These are phyloP conservation scores for Plasmodium ovale DNA, from an alignment of 169 alveolate species.

Conservation along the genomic window DNA sequence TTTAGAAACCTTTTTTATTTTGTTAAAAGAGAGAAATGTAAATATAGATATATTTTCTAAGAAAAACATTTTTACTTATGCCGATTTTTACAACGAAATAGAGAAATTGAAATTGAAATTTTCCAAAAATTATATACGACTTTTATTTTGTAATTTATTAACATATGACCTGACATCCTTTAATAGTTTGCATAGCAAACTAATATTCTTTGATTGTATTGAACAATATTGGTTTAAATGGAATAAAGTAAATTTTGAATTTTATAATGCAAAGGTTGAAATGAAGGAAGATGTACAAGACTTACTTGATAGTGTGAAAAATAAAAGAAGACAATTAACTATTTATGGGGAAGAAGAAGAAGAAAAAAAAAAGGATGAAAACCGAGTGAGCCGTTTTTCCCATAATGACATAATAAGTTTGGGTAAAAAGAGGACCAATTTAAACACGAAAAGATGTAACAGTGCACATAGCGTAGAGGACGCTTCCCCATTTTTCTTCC, in stretches of 20 bases:
- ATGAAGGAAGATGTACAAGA: neutral
- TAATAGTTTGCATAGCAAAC: conserved; percentile 42
- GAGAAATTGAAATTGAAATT: conserved; percentile 24
- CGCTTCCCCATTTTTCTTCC: neutral
- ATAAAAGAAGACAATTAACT: neutral
- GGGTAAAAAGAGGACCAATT: neutral
- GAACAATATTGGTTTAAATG: conserved; percentile 40
- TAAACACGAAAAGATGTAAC: neutral
- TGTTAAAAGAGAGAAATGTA: conserved; percentile 54
- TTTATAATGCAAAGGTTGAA: neutral
- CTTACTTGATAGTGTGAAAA: neutral
- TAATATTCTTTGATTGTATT: conserved; percentile 52
- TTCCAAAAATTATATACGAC: conserved; percentile 38
- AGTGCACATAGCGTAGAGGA: neutral
- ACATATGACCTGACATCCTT: conserved; percentile 51
- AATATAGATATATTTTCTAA: conserved; percentile 29
- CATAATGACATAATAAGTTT: neutral
- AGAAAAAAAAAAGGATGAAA: neutral
- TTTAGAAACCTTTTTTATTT: conserved; percentile 19
- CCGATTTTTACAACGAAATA: conserved; percentile 38
- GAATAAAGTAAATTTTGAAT: conserved; percentile 46
- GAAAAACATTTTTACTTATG: conserved; percentile 28
- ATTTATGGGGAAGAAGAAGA: neutral
- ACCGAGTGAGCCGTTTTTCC: neutral
- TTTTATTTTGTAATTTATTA: conserved; percentile 40